Conservation (phyloP, 805 yeast genomes). For the Ascoidea tarda region DNA sequence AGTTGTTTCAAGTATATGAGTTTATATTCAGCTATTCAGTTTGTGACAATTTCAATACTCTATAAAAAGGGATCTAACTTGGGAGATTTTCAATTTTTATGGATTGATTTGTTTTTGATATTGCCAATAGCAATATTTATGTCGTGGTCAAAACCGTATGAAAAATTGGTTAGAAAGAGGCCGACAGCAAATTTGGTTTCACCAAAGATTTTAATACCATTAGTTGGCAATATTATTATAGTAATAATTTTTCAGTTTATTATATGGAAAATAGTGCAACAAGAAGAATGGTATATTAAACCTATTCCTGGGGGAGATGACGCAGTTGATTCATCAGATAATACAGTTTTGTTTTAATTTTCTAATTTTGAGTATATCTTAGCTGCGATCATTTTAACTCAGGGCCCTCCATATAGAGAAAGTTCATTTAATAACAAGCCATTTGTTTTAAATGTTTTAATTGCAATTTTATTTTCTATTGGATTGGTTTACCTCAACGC, state of each 20-base stretch:
- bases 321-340: constrained; percentile 76
- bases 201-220: constrained; percentile 71
- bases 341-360: constrained; percentile 68
- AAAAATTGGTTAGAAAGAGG: constrained; percentile 44
- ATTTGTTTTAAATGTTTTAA: constrained; percentile 46
- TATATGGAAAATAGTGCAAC: constrained; percentile 48
- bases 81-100: constrained; percentile 93
- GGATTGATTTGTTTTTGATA: constrained; percentile 83
- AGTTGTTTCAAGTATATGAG: constrained; percentile 98
- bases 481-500: constrained; percentile 40
- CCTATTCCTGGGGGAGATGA: constrained; percentile 78
- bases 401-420: constrained; percentile 88
- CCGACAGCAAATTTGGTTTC: constrained; percentile 93
- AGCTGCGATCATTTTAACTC: constrained; percentile 71
- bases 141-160: constrained; percentile 91
- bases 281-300: constrained; percentile 58
- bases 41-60: constrained; percentile 70
- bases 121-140: constrained; percentile 91
- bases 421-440: constrained; percentile 55
- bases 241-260: constrained; percentile 49
- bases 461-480: constrained; percentile 35
- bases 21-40: constrained; percentile 91
- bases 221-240: constrained; percentile 63
- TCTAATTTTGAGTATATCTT: constrained; percentile 84
- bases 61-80: constrained; percentile 83